Conservation (phyloP, 2,329 filamentous ascomycete species). For the Septoria linicola region DNA sequence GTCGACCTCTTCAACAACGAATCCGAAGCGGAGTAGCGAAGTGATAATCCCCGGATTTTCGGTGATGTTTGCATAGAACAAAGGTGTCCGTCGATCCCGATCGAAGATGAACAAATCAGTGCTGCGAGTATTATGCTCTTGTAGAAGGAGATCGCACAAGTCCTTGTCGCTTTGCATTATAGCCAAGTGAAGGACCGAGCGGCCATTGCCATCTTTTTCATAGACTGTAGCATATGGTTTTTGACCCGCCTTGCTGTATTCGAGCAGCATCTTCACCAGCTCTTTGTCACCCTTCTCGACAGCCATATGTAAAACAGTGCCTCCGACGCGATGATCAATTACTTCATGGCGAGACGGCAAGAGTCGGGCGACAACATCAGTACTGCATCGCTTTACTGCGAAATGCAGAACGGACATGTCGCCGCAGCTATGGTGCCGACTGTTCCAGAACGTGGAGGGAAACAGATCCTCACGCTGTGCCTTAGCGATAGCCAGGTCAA, state of each 20-base stretch:
- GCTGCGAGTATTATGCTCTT: too few relatives aligned
- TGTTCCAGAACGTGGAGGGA: not conserved
- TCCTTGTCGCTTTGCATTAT: not conserved
- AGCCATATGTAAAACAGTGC: not conserved
- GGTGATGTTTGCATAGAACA: not conserved
- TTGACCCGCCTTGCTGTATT: not conserved
- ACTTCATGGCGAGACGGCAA: not conserved
- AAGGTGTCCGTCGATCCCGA: not conserved
- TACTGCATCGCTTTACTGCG: not conserved
- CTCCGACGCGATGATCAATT: not conserved
- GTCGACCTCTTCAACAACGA: not conserved
- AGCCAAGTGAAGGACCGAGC: not conserved
- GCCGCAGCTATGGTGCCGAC: not conserved
- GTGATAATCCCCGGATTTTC: not conserved
- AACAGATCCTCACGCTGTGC: not conserved
- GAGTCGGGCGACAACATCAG: not conserved
- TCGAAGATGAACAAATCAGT: too few relatives aligned
- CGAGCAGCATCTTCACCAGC: not conserved
- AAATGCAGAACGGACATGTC: not conserved
- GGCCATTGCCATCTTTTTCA: not conserved
- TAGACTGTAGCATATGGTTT: not conserved
- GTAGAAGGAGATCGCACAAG: too few relatives aligned
- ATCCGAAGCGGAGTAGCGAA: not conserved
- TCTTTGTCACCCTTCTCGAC: not conserved
- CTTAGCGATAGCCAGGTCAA: not conserved